Percentiles rank a stretch among this genome's conserved stretches.
phyloP scores from a whole-genome alignment of 1,284 basidiomycete species.

The Ustilago lituana region DNA sequence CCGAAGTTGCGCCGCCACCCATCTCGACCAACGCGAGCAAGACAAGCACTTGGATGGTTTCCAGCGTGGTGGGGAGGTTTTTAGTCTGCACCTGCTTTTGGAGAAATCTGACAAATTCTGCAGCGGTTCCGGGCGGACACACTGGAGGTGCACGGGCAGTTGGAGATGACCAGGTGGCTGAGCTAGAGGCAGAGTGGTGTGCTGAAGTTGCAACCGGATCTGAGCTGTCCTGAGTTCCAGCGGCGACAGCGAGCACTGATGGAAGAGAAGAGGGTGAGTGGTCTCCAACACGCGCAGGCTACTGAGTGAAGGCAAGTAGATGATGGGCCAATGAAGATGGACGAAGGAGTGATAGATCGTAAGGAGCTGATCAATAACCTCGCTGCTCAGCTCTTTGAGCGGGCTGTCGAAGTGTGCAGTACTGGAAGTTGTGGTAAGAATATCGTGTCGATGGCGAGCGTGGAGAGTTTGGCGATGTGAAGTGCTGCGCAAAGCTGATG shows the following conservation, averaged over 20 bases:
- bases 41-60: constrained; percentile 8
- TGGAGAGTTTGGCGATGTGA: too few relatives aligned
- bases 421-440: too few relatives aligned
- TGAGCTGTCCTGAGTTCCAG: constrained; percentile 9
- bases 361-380: constrained; percentile 12
- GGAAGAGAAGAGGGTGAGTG: constrained; percentile 16
- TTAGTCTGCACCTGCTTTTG: neutral
- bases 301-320: constrained; percentile 21
- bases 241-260: constrained; percentile 16
- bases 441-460: too few relatives aligned
- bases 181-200: neutral
- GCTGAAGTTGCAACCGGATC: neutral
- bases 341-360: constrained; percentile 20
- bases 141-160: neutral
- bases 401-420: neutral
- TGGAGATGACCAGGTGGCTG: neutral
- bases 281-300: constrained; percentile 3
- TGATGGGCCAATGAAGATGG: constrained; percentile 31
- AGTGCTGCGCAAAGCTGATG: neutral
- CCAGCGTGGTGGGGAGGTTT: neutral
- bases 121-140: constrained; percentile 9
- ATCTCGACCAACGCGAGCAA: constrained; percentile 7
- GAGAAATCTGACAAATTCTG: constrained; percentile 7
- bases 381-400: neutral
- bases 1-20: constrained; percentile 4